Evolutionary conservation across 805 yeast genomes (phyloP), one percentile per base, ranked within the genome.

Genomic region (Yarrowia sp.): DNA sequence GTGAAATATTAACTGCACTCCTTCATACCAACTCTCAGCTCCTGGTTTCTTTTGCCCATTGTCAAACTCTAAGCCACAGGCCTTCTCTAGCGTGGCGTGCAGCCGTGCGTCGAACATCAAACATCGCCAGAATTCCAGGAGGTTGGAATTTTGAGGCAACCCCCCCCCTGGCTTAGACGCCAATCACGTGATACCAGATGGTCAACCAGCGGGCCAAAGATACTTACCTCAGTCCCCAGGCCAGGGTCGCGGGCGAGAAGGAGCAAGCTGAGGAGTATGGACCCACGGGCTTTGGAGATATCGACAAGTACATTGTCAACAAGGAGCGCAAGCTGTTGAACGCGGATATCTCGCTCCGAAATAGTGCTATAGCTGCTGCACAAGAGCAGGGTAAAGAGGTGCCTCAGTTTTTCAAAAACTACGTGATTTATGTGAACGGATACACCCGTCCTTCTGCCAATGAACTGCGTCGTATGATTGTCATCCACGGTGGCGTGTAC

Each of bases 381-480:
- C 67, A 79, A 72, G 70, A 71, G 19, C 48, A 77, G 55, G 63
- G 74, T n/a, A 69, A 58, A 11, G 63, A 68, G 35, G 70, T 72
- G 45, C 78, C 83, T 1, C 77, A 77, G 1, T 80, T 93, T 0
- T 92, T 94, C 75, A 74, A 79, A 45, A 86, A 83, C 1, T 90
- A 93, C 75, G 77, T 81, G 1, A 82, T 94, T 5, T 87, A 89
- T 76, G 92, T 94, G n/a, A 93, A 92, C 74, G 99, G 99, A 0
- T 87, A 89, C 74, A 94, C 98, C 0, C 79, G 78, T 2, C 98
- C 98, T 0, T 86, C 93, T n/a, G 84, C 92, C 15, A 79, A 84
- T 50, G 89, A 86, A 70, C 79, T 95, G 40, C 94, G 90, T 73
- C 84, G 87, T 68, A 73, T 91, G 72, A 87, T 94, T 2, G 85